Base-by-base conservation (phyloP, 768 basidiomycete genomes). In the Erythrobasidium yunnanense region DNA sequence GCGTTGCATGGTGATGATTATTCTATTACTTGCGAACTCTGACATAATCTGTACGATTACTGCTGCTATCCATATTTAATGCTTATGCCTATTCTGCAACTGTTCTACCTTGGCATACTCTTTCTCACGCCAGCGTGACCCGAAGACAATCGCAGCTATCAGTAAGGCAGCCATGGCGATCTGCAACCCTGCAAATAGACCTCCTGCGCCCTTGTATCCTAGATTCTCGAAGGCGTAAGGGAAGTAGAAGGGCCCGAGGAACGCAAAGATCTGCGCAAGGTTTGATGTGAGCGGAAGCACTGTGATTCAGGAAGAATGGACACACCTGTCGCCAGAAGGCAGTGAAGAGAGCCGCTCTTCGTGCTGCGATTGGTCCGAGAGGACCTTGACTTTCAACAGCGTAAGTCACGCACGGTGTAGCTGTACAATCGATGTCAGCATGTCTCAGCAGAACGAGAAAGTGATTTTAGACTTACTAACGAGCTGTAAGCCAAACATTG, bases 161-260 rank as follows among this genome's bases (percentile, higher is more conserved):
- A 42, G 11, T n/a, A 42, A 11, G n/a, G 38, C 38, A 11, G n/a
- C 38, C 38, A 42, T 42, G n/a, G n/a, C 11, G 38, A 42, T 42
- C 38, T 42, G 38, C 38, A 42, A 42, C 11, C 11, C 65, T 0
- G 33, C 67, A 2, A 68, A 29, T 15, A 70, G 27, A 0, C 67
- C 70, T 0, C 38, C 65, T 2, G 70, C 70, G 15, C 58, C 55
- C 1, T 50, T 45, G 15, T 50, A 35, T 7, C 70, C 70, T 33
- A 62, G 4, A 0, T 62, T n/a, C 11, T 63, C 68, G 46, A 68
- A 70, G 5, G 53, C 27, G 23, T 56, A n/a, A 5, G 45, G 35
- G 29, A 70, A 54, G 38, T 70, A 70, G 63, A 70, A 70, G 11
- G 69, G 69, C 33, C 65, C 66, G 18, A 20, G 38, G 51, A 70